Base-by-base conservation (phyloP, 352 stramenopile species). In the Phytopythium montanum region DNA sequence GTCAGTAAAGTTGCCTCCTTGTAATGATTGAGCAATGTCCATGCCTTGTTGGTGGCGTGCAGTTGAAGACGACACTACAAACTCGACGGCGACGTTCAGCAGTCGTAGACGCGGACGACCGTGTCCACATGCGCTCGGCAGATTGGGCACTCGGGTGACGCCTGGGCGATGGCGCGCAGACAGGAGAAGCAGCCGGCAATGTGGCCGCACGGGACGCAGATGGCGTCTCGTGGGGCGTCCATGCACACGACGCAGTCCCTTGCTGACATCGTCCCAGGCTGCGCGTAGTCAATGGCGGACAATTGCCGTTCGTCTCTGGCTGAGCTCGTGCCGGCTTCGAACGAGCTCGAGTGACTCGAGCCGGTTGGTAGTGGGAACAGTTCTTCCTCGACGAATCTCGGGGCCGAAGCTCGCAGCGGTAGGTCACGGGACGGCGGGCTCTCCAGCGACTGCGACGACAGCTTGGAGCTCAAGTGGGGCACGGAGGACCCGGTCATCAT, bases 141-240 rank as follows among this genome's bases (percentile, higher is more conserved):
- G 28, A 87, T 79, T 28, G 77, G 77, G 52, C 79, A 89, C 38
- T 53, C 66, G 21, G 56, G 60, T 10, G 44, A 62, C 34, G 65
- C 57, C 1, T 66, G 60, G 23, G 68, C 78, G 25, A 80, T 66
- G 7, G 49, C 50, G 49, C 58, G 34, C 53, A 87, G 80, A 46
- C 79, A 87, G 9, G 59, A 41, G 52, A 72, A 70, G 65, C 79
- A 89, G n/a, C 73, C 73, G 5, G 77, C 73, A 38, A 85, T 65
- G 57, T 89, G 79, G 2, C 79, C 77, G 28, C 77, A 89, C 18
- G 79, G 79, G 25, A 89, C 76, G 56, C 77, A 86, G 44, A 87
- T 72, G 8, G 77, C 75, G 44, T 86, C 70, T 0, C 79, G 69
- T 21, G 60, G 28, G 13, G 75, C 70, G 42, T 83, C 73, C 54